Evolutionary conservation across 2,329 filamentous ascomycete genomes (phyloP), one percentile per base, ranked within the genome.

Genomic region (Pseudocercospora crystallina): DNA sequence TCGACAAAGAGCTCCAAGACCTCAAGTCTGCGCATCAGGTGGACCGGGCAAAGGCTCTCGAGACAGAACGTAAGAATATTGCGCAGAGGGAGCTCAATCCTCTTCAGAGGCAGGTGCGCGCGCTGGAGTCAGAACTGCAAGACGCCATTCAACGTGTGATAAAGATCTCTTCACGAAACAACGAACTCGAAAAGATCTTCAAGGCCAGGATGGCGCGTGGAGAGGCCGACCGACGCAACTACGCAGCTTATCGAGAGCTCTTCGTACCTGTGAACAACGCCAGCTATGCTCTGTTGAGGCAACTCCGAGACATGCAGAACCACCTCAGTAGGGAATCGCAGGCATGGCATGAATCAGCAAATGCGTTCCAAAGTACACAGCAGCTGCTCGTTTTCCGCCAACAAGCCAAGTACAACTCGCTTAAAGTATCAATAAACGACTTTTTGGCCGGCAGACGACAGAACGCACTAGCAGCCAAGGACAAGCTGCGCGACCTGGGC

Each of bases 311-410:
- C 10, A 13, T 47, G 8, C 20, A 15, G 14, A 31, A 38, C 17
- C 29, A 13, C 9, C 14, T 50, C 26, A 13, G 33, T 11, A 14
- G 26, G 12, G 53, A 56, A 30, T 39, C 36, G 30, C 13, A 32
- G 8, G 34, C 49, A 5, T 60, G 58, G 58, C 42, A 34, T 3
- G 43, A 48, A 9, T 51, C 53, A 2, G 49, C 14, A 13, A 14
- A 42, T 3, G 14, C 13, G 3, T 59, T 54, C 35, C 42, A 43
- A 12, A 42, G 8, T 2, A 30, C 49, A 13, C 41, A 45, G 29
- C 40, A 39, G 11, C 43, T 59, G 15, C 26, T 43, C 4, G 43
- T 57, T 12, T 56, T 60, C 17, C 56, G 47, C n/a, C 51, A 60
- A 14, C 30, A 35, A 9, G 32, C 47, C 3, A 52, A 48, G 37